Base-by-base conservation (phyloP, 495 filamentous ascomycete genomes). In the Aspergillus egyptiacus region DNA sequence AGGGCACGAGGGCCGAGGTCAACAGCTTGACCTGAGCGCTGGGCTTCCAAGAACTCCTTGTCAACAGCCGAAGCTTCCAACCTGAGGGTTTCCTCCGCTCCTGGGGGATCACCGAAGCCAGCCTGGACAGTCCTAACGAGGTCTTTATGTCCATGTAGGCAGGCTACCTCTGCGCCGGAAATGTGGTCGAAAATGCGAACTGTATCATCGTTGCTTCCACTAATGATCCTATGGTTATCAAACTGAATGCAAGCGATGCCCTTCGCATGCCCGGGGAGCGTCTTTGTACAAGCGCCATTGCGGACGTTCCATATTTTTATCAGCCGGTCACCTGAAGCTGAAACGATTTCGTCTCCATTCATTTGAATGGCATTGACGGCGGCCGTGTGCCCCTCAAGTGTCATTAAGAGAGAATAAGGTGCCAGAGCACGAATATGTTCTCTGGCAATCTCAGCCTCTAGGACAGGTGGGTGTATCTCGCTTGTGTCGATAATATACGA, bases 201-300 rank as follows among this genome's bases (percentile, higher is more conserved):
- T 10, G 89, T 89, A 57, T 93, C 86, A 63, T 99, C 93, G 57
- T 89, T 95, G 65, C 90, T 95, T 2, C 93, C 93, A 54, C 86
- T 94, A 36, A 99, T 88, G 44, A 99, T 95, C 3, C 91, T 81
- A n/a, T 86, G 83, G n/a, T 88, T 90, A 64, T 99, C 93, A 57
- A 87, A 96, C 65, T 97, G 91, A 15, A 99, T 88, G 66, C 93
- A 99, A 13, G 93, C 93, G 59, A 99, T 97, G 14, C 93, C 93
- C 65, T 97, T 99, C 48, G 78, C 78, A 59, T 99, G 93, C 4
- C 93, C 94, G 36, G 86, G 66, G 30, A 94, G 78, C 7, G 86
- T 93, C 55, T 83, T 81, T 14, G 76, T 70, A 61, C 87, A 91
- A 11, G 73, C 66, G 41, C 90, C 88, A 1, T 80, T 86, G 14